Conservation (phyloP, 768 basidiomycete species). For the Xanthoconium stramineum region DNA sequence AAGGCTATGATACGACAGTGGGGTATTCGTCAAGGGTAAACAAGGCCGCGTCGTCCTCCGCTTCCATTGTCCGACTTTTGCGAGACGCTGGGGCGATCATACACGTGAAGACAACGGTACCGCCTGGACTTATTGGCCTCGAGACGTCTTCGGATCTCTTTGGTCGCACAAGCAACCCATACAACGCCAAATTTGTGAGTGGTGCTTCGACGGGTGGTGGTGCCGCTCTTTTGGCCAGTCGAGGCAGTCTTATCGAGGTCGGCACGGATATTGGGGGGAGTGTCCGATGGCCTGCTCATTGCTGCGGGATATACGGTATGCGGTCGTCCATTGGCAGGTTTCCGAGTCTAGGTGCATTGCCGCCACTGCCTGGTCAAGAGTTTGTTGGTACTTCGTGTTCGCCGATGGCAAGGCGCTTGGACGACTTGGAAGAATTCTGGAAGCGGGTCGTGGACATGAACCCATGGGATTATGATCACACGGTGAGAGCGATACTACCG, state of each 20-base stretch:
- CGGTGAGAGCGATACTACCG: constrained; percentile 24
- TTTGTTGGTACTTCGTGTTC: constrained; percentile 35
- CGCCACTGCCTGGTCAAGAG: constrained; percentile 38
- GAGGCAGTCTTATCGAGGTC: constrained; percentile 44
- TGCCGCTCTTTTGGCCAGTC: constrained; percentile 44
- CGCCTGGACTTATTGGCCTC: constrained; percentile 39
- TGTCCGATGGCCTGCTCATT: constrained; percentile 46
- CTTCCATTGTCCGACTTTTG: constrained; percentile 39
- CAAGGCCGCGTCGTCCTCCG: constrained; percentile 33
- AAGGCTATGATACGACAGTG: constrained; percentile 45
- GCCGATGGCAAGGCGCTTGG: constrained; percentile 41
- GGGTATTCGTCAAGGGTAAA: constrained; percentile 40
- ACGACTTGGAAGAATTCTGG: constrained; percentile 44
- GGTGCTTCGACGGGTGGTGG: constrained; percentile 55
- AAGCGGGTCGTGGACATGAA: constrained; percentile 38
- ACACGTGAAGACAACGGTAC: constrained; percentile 42
- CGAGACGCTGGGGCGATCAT: constrained; percentile 41
- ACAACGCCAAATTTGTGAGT: constrained; percentile 37
- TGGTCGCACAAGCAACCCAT: constrained; percentile 47
- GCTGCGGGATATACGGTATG: constrained; percentile 45
- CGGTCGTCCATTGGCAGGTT: constrained; percentile 39
- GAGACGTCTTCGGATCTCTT: constrained; percentile 44
- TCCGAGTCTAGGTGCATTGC: constrained; percentile 30
- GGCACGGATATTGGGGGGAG: constrained; percentile 51
- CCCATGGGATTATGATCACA: constrained; percentile 44